A percentile compares a stretch with the other conserved stretches of the same genome.
Conservation (phyloP, 768 basidiomycete genomes). For the Podaxis mareebaensis region DNA sequence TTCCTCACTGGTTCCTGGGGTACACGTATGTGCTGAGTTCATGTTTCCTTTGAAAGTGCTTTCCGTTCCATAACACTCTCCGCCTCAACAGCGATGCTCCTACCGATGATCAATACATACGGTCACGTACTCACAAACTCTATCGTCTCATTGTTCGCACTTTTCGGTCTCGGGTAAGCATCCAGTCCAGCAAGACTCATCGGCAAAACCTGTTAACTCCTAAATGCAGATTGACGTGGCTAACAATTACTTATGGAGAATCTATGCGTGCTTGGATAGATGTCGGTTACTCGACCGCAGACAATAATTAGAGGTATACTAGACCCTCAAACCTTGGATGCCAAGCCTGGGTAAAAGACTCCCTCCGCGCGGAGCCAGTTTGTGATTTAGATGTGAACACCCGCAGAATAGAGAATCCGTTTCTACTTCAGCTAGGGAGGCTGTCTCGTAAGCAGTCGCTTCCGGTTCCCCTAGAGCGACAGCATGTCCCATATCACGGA, state of each 20-base stretch:
- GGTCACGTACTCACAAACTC: slow-evolving; percentile 53
- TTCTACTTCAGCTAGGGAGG: too few species aligned
- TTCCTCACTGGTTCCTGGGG: not conserved
- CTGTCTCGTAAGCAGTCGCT: too few species aligned
- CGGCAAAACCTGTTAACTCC: not conserved
- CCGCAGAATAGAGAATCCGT: too few species aligned
- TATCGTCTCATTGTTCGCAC: slow-evolving; percentile 42
- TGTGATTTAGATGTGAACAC: too few species aligned
- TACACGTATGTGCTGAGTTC: not conserved
- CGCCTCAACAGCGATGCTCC: slow-evolving; percentile 41
- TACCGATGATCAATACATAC: slow-evolving; percentile 54
- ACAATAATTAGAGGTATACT: not conserved
- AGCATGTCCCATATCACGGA: too few species aligned
- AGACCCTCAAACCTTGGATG: too few species aligned
- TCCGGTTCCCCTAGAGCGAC: too few species aligned
- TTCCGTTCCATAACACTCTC: slow-evolving; percentile 47
- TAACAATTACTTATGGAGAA: slow-evolving; percentile 56
- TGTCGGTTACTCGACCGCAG: slow-evolving; percentile 10
- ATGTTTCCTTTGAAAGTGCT: slow-evolving; percentile 33
- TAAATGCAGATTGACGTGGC: slow-evolving; percentile 46
- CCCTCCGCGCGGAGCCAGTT: too few species aligned
- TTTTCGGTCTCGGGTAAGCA: slow-evolving; percentile 54
- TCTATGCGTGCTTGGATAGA: slow-evolving; percentile 33
- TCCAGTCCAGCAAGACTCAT: not conserved
- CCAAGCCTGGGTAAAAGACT: too few species aligned